Conservation (phyloP, 768 basidiomycete genomes). For the Lyophyllum atratum region DNA sequence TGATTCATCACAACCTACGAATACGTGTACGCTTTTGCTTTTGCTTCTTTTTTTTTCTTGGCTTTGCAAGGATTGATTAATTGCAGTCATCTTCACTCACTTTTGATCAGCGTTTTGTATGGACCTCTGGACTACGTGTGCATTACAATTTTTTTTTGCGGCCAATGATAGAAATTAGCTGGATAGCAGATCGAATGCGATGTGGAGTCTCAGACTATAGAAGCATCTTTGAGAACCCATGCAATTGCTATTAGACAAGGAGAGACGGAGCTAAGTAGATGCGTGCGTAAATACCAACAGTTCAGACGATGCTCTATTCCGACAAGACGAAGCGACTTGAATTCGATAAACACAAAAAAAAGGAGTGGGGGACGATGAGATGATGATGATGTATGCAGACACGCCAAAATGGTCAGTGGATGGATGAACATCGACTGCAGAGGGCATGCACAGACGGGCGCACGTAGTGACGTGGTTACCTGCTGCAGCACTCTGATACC, state of each 20-base stretch:
- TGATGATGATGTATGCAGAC: neutral
- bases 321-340: neutral
- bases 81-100: too few relatives aligned
- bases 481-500: neutral
- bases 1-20: neutral
- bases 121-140: neutral
- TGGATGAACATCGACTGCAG: conserved; percentile 23
- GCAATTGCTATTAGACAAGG: neutral
- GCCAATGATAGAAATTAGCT: too few relatives aligned
- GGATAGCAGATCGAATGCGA: too few relatives aligned
- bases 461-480: too few relatives aligned
- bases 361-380: too few relatives aligned
- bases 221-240: neutral
- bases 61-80: too few relatives aligned
- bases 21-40: neutral
- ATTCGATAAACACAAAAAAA: neutral
- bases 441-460: neutral
- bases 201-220: too few relatives aligned
- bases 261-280: neutral
- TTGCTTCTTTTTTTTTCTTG: neutral
- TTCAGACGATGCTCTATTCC: neutral
- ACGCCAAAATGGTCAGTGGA: neutral
- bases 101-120: neutral
- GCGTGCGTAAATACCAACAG: conserved; percentile 12
- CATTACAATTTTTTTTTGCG: too few relatives aligned